Conservation (phyloP, 805 yeast species). For the Wickerhamomyces chambardii region DNA sequence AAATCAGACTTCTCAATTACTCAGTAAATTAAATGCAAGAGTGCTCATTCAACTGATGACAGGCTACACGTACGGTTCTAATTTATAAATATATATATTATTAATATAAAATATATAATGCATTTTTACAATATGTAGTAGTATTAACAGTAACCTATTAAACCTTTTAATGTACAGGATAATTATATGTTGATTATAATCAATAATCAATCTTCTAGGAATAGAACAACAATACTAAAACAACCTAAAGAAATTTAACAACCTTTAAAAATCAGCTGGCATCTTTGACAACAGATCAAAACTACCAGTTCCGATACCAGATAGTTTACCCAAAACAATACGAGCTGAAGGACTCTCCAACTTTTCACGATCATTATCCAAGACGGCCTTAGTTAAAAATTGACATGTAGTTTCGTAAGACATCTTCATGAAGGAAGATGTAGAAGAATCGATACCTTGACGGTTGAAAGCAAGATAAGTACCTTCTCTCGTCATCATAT, state of each 20-base stretch:
- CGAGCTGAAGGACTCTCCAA: constrained; percentile 90
- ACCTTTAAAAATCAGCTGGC: constrained; percentile 15
- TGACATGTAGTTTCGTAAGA: constrained; percentile 98
- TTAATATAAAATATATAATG: no score
- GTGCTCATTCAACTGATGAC: no score
- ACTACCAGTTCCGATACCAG: constrained; percentile 92
- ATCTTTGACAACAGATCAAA: constrained; percentile 62
- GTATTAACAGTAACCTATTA: no score
- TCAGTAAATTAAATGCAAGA: no score
- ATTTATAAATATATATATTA: no score
- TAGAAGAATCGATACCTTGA: constrained; percentile 94
- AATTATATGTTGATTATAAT: no score
- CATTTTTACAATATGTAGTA: no score
- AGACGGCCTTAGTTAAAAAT: constrained; percentile 91
- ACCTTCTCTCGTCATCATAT: constrained; percentile 99
- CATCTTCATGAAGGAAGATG: constrained; percentile 98
- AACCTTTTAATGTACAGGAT: no score
- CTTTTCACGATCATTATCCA: constrained; percentile 84
- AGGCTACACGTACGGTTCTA: no score
- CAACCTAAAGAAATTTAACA: no score
- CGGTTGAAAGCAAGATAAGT: constrained; percentile 93
- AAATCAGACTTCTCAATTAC: no score
- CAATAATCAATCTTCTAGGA: no score
- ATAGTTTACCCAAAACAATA: constrained; percentile 84
- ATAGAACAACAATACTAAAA: background rate